phyloP scores from a whole-genome alignment of 2,329 filamentous ascomycete species.

The Teratosphaeria gauchensis region DNA sequence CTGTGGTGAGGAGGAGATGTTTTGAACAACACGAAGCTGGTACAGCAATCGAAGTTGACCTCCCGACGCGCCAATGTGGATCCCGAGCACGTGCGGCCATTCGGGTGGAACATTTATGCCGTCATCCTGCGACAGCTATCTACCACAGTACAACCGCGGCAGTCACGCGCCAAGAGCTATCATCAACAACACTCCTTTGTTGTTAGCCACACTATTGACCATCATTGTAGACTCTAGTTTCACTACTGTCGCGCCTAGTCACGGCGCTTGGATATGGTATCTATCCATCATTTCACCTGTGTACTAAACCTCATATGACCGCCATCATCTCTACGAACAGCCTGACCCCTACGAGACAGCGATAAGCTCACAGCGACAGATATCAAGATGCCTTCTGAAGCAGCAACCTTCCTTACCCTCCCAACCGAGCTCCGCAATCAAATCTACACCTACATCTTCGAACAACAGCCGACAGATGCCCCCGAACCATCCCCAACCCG shows the following conservation, averaged over 20 bases:
- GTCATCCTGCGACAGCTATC: not conserved
- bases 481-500: not conserved
- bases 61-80: not conserved
- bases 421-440: constrained; percentile 21
- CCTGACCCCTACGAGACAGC: not conserved
- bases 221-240: not conserved
- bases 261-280: not conserved
- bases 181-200: not conserved
- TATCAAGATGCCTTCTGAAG: not conserved
- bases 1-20: too few species aligned
- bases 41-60: too few species aligned
- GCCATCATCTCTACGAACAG: not conserved
- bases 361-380: not conserved
- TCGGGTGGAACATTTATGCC: not conserved
- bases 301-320: not conserved
- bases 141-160: not conserved
- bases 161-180: not conserved
- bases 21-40: too few species aligned
- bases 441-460: constrained; percentile 21
- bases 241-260: not conserved
- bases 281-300: not conserved
- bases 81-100: not conserved
- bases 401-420: constrained; percentile 18
- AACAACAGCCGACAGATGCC: not conserved
- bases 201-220: not conserved